Base-by-base conservation (phyloP, 768 basidiomycete genomes). In the Lactarius sanguifluus region DNA sequence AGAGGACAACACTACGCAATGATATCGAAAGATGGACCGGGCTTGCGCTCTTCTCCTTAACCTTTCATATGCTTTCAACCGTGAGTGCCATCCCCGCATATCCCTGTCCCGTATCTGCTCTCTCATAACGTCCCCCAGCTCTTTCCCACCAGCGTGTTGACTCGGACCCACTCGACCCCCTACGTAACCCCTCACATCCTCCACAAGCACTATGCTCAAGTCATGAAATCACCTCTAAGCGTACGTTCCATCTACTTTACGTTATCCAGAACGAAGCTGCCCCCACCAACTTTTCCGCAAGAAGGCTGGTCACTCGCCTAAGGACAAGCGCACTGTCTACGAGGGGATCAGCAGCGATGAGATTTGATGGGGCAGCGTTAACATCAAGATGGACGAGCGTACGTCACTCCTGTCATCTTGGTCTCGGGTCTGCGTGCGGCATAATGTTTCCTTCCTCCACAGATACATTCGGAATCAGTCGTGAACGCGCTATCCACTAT, bases 321-420 rank as follows among this genome's bases (percentile, higher is more conserved):
- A 98, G 77, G 97, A 98, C 86, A 99, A 98, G 86, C 95, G 97
- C 69, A 98, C 98, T 75, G 97, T 99, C 74, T 98, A 83, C 76
- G 97, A 99, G 78, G 96, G 98, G 72, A 90, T 92, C 61, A 90
- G 87, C 79, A 97, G 94, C 79, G 95, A 98, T 75, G 87, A 98
- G 69, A 90, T 99, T 9, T 32, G 32, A 30, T 30, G 30, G 28
- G 30, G 1, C 30, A 30, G 30, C 32, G 32, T 32, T 32, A 32
- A 32, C 8, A 32, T 32, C 32, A 32, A 32, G 32, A 32, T 32
- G 32, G 32, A 9, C 32, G 32, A 32, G 75, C 92, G 91, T 91
- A 75, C 69, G 90, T 82, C 23, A 25, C 41, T 25, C 34, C 30
- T 2, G 30, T 30, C 1, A 30, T 30, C 30, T 30, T 30, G 30